Base-by-base conservation (phyloP, 2,329 filamentous ascomycete species). In the Fusarium sacchari region DNA sequence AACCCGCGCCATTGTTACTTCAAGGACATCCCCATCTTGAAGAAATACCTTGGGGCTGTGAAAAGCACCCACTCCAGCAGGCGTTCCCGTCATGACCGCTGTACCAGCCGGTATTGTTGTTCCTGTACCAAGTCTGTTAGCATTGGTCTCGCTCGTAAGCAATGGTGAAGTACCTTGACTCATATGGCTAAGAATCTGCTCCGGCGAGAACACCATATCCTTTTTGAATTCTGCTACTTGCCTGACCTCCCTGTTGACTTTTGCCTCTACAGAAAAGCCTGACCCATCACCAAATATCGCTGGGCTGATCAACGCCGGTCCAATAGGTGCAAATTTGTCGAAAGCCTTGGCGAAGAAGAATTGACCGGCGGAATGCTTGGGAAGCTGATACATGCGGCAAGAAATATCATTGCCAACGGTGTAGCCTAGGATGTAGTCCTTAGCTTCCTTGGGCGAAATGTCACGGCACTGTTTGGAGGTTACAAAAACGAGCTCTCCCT, bases 101-200 rank as follows among this genome's bases (percentile, higher is more conserved):
- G 55, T 58, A 20, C 55, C 55, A 18, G 39, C 40, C 5, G 32
- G 55, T 47, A 58, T 34, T 3, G 40, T 58, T 5, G 53, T 57
- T 14, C 53, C 53, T 57, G 9, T 30, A 40, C 5, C n/a, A 37
- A 6, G 1, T 5, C 9, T 43, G n/a, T 53, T 17, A 53, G 32
- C 15, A 18, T 17, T 14, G 11, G 18, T 14, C 15, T 10, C 1
- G 1, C 15, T n/a, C 15, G 11, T 10, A 3, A 1, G 6, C 2
- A 40, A n/a, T 5, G 8, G 15, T 6, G 20, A 32, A 20, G 15
- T 26, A 44, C 53, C 53, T 44, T 57, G 53, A 13, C 53, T 57
- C 53, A 57, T 57, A 7, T 57, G 53, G 7, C 53, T 57, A 6
- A 57, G 37, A 12, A 57, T 57, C n/a, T 57, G 26, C 28, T 57